Percentiles rank a stretch among this genome's conserved stretches.
Evolutionary conservation across 257 asterid species (phyloP).

Genomic region (Thymus quinquecostatus): DNA sequence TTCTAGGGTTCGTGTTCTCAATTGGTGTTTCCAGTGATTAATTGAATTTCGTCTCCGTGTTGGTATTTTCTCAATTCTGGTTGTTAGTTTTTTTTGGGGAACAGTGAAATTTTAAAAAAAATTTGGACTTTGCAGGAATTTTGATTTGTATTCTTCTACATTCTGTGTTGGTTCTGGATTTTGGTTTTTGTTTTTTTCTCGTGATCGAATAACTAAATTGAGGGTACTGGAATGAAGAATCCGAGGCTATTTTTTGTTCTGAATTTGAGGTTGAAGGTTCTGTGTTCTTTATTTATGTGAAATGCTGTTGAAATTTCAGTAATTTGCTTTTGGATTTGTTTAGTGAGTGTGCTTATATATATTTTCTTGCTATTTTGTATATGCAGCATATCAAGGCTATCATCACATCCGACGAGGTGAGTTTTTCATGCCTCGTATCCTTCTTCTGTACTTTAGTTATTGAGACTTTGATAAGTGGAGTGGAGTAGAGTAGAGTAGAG

Average conservation of each 20-base stretch:
- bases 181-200: background rate
- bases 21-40: conserved; percentile 6
- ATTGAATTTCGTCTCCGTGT: background rate
- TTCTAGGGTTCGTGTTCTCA: background rate
- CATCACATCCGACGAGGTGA: conserved; percentile 86
- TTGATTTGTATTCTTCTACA: background rate
- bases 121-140: background rate
- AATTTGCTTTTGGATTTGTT: background rate
- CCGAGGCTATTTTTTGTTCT: conserved; percentile 9
- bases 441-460: background rate
- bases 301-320: conserved; percentile 12
- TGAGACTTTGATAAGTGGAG: background rate
- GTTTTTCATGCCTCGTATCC: conserved; percentile 12
- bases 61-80: background rate
- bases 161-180: background rate
- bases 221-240: background rate
- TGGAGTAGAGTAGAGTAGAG: too few relatives aligned
- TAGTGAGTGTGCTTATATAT: background rate
- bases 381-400: conserved; percentile 97
- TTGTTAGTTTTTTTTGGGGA: background rate
- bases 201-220: background rate
- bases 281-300: background rate
- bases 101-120: background rate
- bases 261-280: conserved; percentile 9
- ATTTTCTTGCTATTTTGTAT: conserved; percentile 27